Base-by-base conservation (phyloP, 441 rosid genomes). In the Brassica balearica region DNA sequence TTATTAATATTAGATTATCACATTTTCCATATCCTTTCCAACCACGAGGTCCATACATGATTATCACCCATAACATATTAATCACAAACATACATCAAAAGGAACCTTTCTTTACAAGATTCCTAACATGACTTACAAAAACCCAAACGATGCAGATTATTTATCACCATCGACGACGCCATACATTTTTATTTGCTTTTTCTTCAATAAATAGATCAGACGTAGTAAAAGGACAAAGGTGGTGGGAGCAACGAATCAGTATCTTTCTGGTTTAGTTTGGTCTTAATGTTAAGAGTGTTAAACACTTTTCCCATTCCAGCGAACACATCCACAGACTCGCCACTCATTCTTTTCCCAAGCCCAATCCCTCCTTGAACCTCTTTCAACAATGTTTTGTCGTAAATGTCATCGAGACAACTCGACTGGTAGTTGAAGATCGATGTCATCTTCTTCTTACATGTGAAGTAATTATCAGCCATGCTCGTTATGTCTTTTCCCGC, bases 181-280 rank as follows among this genome's bases (percentile, higher is more conserved):
- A 17, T 55, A 51, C 58, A 51, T 14, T 51, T n/a, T 14, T 51
- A 4, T 12, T 48, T 48, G 58, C 23, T 8, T 56, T 56, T 56
- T 56, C 22, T 15, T 56, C 0, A 3, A 8, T 56, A 8, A 17
- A 56, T 56, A 19, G 25, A 17, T 56, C 62, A 56, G 25, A 19
- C 8, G 62, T 56, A 56, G 62, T 56, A 56, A 56, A 56, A 56
- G 2, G 62, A 56, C 62, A 56, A 56, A 56, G 62, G 62, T 56
- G 62, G 62, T 56, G 62, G 62, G 62, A 56, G 62, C 62, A 56
- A 56, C 11, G 62, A 17, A 56, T 56, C 62, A 1, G 62, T 56
- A 56, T 56, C 62, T 56, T 56, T 56, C 62, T 56, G 62, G 62
- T 56, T 56, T 8, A 56, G 62, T 56, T 17, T 56, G 62, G 62